A percentile compares a stretch with the other conserved stretches of the same genome.
phyloP scores from a whole-genome alignment of 2,329 filamentous ascomycete species.

The Diaporthe destruens region DNA sequence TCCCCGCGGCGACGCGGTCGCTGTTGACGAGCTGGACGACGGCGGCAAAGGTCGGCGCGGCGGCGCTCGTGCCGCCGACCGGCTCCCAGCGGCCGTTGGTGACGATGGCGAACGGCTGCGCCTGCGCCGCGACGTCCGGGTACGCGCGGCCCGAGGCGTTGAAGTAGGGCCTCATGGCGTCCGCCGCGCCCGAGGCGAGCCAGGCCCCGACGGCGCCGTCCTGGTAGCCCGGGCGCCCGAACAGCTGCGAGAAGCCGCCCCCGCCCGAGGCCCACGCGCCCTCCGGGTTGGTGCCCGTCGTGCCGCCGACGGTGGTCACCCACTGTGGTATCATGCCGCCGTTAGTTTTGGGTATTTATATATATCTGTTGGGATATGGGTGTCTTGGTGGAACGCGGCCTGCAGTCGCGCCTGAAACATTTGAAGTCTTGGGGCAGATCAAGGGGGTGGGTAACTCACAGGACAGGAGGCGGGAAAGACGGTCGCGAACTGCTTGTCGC shows the following conservation, averaged over 20 bases:
- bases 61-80: constrained; percentile 52
- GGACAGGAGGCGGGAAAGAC: constrained; percentile 60
- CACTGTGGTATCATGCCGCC: constrained; percentile 68
- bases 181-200: constrained; percentile 30
- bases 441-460: background rate
- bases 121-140: constrained; percentile 53
- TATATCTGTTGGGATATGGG: background rate
- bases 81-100: background rate
- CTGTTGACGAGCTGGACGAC: constrained; percentile 68
- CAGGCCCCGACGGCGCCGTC: constrained; percentile 48
- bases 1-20: constrained; percentile 58
- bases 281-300: constrained; percentile 64
- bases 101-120: constrained; percentile 45
- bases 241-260: constrained; percentile 64
- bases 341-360: background rate
- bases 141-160: constrained; percentile 48
- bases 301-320: constrained; percentile 61
- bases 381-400: too few relatives aligned
- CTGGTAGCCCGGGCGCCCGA: constrained; percentile 59
- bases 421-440: background rate
- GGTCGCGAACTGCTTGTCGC: constrained; percentile 57
- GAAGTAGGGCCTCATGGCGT: constrained; percentile 50
- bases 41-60: constrained; percentile 63
- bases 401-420: too few relatives aligned
- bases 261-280: constrained; percentile 64